Base-by-base conservation (phyloP, 225 moss, liverwort and hornwort genomes). In the Ulota crispa region DNA sequence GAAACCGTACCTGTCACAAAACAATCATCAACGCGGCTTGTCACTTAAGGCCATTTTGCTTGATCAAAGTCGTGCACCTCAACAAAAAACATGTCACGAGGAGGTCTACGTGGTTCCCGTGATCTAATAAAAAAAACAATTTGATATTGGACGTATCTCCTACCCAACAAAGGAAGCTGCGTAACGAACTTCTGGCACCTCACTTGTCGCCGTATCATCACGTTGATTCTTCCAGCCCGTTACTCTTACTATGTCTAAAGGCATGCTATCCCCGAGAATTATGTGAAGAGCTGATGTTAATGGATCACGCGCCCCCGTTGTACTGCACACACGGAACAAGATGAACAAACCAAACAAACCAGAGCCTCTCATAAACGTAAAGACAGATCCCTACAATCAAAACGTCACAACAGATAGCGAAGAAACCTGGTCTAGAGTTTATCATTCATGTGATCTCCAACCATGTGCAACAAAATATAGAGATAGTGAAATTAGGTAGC, bases 141-240 rank as follows among this genome's bases (percentile, higher is more conserved):
- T 7, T 68, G 32, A 56, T 77, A 30, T 78, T 63, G 18, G 42
- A 76, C 64, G 36, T 19, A 23, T 76, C 50, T 69, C 89, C 71
- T 91, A 98, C 95, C 95, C 95, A 85, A 90, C 95, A 89, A 98
- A 98, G 23, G 95, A 98, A 69, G 97, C 97, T 78, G 94, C 97
- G 80, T 98, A 98, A 55, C 94, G 95, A 27, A 95, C 88, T 86
- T 87, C 82, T 27, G 95, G 94, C 32, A 77, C 76, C 75, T 95
- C 93, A 79, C 85, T 91, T 50, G 84, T 86, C 57, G 83, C 72
- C 54, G 85, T 85, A 16, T 85, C 82, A 61, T 84, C 75, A 26
- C 86, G 78, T 72, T 43, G 84, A 72, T 78, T 89, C 77, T 86
- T 94, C 97, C 94, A 98, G 73, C 93, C 88, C 52, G 95, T 92